These are phyloP conservation scores for Aspergillus floridensis DNA, from an alignment of 2,329 filamentous ascomycete genomes.

Conservation along the genomic window DNA sequence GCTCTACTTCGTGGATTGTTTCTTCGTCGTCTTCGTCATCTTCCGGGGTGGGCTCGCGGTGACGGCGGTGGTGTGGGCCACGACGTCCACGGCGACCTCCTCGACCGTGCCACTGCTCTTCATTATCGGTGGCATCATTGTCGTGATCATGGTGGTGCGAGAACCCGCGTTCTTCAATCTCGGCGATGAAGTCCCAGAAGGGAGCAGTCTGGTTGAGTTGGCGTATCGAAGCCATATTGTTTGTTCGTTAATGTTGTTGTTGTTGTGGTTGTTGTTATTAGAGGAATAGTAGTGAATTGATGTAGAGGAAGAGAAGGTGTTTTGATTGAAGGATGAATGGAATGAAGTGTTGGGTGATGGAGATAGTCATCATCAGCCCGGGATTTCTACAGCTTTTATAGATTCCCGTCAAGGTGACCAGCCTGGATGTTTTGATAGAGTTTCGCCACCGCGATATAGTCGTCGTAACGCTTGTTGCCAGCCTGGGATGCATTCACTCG, in stretches of 20 bases:
- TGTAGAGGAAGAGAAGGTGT: background rate
- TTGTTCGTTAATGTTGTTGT: background rate
- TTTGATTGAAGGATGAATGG: background rate
- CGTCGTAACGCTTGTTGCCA: background rate
- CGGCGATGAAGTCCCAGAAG: background rate
- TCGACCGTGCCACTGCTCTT: background rate
- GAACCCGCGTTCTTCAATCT: slow-evolving; percentile 3
- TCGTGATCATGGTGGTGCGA: background rate
- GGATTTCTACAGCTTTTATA: background rate
- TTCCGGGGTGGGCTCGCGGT: background rate
- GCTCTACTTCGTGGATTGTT: background rate
- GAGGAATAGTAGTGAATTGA: background rate
- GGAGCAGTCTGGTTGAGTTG: slow-evolving; percentile 4
- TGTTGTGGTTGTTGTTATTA: background rate
- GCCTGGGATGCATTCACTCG: background rate
- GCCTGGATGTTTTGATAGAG: background rate
- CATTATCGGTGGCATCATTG: background rate
- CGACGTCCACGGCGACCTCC: background rate
- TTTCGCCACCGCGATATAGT: background rate
- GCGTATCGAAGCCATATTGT: slow-evolving; percentile 1
- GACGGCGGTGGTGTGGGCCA: slow-evolving; percentile 1
- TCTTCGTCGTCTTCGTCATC: slow-evolving; percentile 1
- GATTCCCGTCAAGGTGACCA: background rate
- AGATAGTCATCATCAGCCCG: background rate
- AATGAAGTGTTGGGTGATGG: background rate